Base-by-base conservation (phyloP, 257 asterid species). In the Forsythia suspensa region DNA sequence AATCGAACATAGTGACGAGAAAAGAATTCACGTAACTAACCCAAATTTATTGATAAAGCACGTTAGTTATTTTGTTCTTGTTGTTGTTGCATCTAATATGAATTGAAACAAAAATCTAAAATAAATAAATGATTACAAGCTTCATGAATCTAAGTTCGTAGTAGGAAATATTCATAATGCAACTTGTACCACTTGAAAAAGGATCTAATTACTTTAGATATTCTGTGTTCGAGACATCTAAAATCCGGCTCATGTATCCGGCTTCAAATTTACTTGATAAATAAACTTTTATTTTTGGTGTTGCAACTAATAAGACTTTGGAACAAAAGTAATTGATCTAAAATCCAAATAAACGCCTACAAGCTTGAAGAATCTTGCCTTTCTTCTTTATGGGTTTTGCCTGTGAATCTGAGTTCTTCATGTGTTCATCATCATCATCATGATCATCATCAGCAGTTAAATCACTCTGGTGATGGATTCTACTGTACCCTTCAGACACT, bases 391-490 rank as follows among this genome's bases (percentile, higher is more conserved):
- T 8, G 51, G 80, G 65, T 78, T 78, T 80, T 21, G 11, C 39
- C 43, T 70, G 80, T 63, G 40, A 63, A 21, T 29, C 1, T 21
- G 38, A 8, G 70, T 63, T 63, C n/a, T 63, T 63, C 70, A 3
- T 5, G 73, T 8, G 12, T 41, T 12, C 74, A 29, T 29, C 34
- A 20, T 21, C 68, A 20, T 34, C 24, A 51, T 44, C 55, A 39
- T 70, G 76, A 15, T 74, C 80, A 63, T 68, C 44, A 11, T 11
- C 66, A 51, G 24, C 21, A 4, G 18, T 63, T 21, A 63, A 13
- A 75, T 82, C 81, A 80, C 67, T 65, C 44, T 61, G 87, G 41
- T 77, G 85, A 80, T 80, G 85, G 76, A 84, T 87, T 76, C 80
- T 78, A 29, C 81, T 75, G 34, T 87, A 84, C 18, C 82, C 87